A percentile compares a stretch with the other conserved stretches of the same genome.
phyloP scores from a whole-genome alignment of 371 early-diverging fungal species.

The Zychaea mexicana region DNA sequence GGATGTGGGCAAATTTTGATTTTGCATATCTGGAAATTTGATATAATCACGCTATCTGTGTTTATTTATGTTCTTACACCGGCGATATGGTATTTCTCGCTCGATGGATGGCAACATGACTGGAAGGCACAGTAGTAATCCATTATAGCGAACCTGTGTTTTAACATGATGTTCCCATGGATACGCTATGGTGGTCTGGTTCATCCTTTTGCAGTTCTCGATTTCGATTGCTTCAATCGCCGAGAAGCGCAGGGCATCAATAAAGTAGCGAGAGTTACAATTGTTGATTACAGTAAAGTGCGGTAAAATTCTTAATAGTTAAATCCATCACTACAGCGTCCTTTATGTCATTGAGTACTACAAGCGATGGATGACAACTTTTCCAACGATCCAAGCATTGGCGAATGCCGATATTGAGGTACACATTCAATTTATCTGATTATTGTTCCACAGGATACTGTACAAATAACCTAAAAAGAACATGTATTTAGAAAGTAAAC shows the following conservation, averaged over 20 bases:
- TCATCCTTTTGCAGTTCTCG: too few relatives aligned
- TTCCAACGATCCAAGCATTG: slow-evolving; percentile 74
- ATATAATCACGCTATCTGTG: too few relatives aligned
- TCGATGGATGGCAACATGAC: too few relatives aligned
- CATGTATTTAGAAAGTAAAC: slow-evolving; percentile 60
- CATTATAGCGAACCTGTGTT: too few relatives aligned
- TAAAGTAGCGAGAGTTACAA: too few relatives aligned
- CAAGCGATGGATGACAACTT: slow-evolving; percentile 74
- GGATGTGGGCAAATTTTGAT: slow-evolving; percentile 14
- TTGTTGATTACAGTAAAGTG: neutral
- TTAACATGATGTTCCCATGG: too few relatives aligned
- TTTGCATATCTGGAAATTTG: neutral
- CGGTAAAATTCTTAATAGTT: neutral
- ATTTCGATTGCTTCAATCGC: too few relatives aligned
- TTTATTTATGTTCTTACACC: neutral
- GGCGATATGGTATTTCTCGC: neutral
- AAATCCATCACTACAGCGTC: neutral
- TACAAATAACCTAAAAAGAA: too few relatives aligned
- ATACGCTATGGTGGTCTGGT: too few relatives aligned
- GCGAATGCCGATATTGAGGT: slow-evolving; percentile 71
- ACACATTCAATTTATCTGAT: neutral
- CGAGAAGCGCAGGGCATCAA: too few relatives aligned
- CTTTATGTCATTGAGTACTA: slow-evolving; percentile 76
- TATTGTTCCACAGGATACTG: too few relatives aligned
- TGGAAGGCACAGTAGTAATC: too few relatives aligned